Percentiles rank a stretch among this genome's conserved stretches.
These are phyloP conservation scores for Ceratocystis ficicola DNA, from an alignment of 2,329 filamentous ascomycete genomes.

Conservation along the genomic window DNA sequence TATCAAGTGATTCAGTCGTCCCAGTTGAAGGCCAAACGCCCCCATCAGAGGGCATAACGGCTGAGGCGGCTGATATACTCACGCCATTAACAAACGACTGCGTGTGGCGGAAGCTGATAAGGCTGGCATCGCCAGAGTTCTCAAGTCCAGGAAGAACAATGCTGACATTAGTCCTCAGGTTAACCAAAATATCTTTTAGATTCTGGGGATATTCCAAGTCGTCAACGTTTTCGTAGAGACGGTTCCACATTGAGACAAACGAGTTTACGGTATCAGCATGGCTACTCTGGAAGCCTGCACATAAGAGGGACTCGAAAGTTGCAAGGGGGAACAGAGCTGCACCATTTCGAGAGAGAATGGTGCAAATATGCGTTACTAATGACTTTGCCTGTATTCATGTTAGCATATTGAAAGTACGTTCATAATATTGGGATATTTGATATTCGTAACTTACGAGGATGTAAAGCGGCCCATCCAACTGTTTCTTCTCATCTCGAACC, in stretches of 20 bases:
- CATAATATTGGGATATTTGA: slow-evolving; percentile 12
- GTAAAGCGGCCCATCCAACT: slow-evolving; percentile 28
- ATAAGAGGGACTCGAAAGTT: slow-evolving; percentile 43
- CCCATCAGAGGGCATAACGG: slow-evolving; percentile 18
- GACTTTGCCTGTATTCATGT: slow-evolving; percentile 32
- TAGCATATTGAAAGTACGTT: not conserved
- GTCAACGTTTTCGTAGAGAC: slow-evolving; percentile 49
- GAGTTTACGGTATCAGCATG: slow-evolving; percentile 43
- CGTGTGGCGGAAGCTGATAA: slow-evolving; percentile 24
- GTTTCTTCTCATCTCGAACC: slow-evolving; percentile 43
- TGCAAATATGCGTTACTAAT: slow-evolving; percentile 41
- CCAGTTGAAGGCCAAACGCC: not conserved
- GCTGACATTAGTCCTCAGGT: slow-evolving; percentile 43
- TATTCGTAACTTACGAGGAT: slow-evolving; percentile 34
- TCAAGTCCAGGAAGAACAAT: slow-evolving; percentile 34
- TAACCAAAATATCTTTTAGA: slow-evolving; percentile 50
- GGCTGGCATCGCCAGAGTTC: slow-evolving; percentile 26
- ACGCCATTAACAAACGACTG: slow-evolving; percentile 23
- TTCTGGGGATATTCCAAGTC: slow-evolving; percentile 51
- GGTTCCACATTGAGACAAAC: slow-evolving; percentile 52
- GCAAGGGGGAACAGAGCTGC: slow-evolving; percentile 37
- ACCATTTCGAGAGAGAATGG: slow-evolving; percentile 30
- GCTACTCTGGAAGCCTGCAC: slow-evolving; percentile 46
- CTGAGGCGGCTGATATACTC: slow-evolving; percentile 10
- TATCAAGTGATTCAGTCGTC: not conserved